These are phyloP conservation scores for Pythium inflatum DNA, from an alignment of 352 stramenopile species.

Conservation along the genomic window DNA sequence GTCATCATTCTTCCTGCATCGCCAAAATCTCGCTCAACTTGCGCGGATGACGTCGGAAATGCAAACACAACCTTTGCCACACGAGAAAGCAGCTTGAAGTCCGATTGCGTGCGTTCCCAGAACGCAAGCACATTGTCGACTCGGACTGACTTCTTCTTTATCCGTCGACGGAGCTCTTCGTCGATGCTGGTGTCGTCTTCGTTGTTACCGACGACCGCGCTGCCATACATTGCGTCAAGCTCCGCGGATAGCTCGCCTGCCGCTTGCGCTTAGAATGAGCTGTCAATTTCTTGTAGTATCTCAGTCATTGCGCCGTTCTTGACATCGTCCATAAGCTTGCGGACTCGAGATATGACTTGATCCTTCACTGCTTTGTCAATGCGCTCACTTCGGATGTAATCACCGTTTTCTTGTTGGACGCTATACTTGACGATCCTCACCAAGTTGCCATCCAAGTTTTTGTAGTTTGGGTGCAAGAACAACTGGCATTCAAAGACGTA, in stretches of 20 bases:
- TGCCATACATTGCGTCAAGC: background rate
- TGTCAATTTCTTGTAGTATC: background rate
- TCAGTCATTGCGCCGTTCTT: background rate
- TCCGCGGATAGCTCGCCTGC: slow-evolving; percentile 8
- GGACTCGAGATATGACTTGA: background rate
- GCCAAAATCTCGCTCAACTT: slow-evolving; percentile 26
- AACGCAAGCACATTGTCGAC: background rate
- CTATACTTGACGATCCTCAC: slow-evolving; percentile 10
- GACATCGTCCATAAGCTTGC: background rate
- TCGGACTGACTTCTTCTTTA: background rate
- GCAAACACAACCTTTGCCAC: slow-evolving; percentile 16
- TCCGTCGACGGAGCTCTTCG: slow-evolving; percentile 14
- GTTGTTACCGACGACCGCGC: background rate
- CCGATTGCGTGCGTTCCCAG: background rate
- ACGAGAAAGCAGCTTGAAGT: slow-evolving; percentile 7
- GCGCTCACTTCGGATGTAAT: too few relatives aligned
- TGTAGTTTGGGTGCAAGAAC: slow-evolving; percentile 17
- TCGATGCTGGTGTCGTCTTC: background rate
- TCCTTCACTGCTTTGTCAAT: too few relatives aligned
- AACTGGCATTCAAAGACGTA: slow-evolving; percentile 19
- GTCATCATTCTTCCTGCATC: slow-evolving; percentile 22
- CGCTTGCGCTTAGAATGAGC: background rate
- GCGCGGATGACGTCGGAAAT: slow-evolving; percentile 11
- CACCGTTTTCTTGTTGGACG: background rate
- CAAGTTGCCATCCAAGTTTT: slow-evolving; percentile 15